These are phyloP conservation scores for Amaranthus hypochondriacus DNA, from an alignment of 148 eudicot genomes.

Conservation along the genomic window DNA sequence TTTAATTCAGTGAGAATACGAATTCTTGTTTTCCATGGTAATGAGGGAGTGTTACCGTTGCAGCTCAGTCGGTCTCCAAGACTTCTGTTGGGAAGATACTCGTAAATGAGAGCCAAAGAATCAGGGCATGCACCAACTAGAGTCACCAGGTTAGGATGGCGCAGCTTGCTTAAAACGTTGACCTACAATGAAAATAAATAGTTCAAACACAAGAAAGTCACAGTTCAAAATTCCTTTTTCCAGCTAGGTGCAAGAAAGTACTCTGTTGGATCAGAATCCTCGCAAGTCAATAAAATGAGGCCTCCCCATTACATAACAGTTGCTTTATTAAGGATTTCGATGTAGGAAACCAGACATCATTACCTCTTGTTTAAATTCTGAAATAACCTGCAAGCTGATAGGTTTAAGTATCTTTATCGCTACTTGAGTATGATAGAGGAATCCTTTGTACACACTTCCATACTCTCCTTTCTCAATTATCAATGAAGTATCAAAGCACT, in stretches of 20 bases:
- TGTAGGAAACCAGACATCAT: neutral
- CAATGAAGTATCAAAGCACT: slow-evolving; percentile 41
- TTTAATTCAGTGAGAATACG: slow-evolving; percentile 74
- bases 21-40: slow-evolving; percentile 76
- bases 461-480: slow-evolving; percentile 76
- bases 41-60: slow-evolving; percentile 57
- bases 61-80: slow-evolving; percentile 84
- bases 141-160: slow-evolving; percentile 78
- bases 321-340: neutral
- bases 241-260: too few species aligned
- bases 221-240: neutral
- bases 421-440: slow-evolving; percentile 62
- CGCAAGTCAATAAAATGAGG: too few species aligned
- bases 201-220: neutral
- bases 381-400: slow-evolving; percentile 50
- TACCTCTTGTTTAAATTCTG: slow-evolving; percentile 82
- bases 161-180: slow-evolving; percentile 62
- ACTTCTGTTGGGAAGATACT: slow-evolving; percentile 78
- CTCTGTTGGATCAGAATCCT: too few species aligned
- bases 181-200: slow-evolving; percentile 37
- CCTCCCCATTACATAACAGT: neutral
- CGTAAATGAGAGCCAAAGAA: slow-evolving; percentile 59
- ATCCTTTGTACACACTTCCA: slow-evolving; percentile 57
- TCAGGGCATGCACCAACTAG: slow-evolving; percentile 84
- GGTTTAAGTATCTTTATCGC: slow-evolving; percentile 65